Conservation (phyloP, 139 green algal species). For the Desmodesmus armatus region DNA sequence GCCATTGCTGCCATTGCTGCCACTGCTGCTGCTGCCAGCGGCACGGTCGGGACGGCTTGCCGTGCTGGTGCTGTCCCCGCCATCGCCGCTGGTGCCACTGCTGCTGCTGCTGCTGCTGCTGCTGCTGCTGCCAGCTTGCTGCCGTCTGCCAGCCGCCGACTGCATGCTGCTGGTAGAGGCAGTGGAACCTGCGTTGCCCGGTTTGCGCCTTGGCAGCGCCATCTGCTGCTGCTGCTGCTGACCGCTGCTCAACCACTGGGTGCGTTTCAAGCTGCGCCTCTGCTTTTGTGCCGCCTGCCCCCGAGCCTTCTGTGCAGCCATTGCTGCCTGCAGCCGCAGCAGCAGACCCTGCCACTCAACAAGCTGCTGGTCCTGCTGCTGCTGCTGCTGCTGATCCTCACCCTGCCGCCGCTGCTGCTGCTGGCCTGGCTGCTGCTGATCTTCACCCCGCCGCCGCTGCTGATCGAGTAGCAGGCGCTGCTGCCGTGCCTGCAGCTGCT, state of each 20-base stretch:
- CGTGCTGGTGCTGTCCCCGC: too few relatives aligned
- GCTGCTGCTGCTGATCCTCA: neutral
- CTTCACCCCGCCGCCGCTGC: too few relatives aligned
- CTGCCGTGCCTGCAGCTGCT: neutral
- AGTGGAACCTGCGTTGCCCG: too few relatives aligned
- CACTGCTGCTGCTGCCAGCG: too few relatives aligned
- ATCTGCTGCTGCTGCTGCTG: constrained; percentile 4
- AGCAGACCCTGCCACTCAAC: neutral
- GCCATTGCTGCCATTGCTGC: too few relatives aligned
- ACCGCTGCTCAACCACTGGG: neutral
- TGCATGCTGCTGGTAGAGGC: neutral
- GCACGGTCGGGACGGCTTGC: too few relatives aligned
- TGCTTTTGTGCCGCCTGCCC: neutral
- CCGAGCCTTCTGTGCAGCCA: neutral
- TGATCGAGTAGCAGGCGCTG: too few relatives aligned
- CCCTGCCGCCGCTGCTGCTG: neutral
- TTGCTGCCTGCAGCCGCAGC: neutral
- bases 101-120: neutral
- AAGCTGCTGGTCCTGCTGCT: neutral
- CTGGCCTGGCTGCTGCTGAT: too few relatives aligned
- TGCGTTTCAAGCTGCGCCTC: neutral
- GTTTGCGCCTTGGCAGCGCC: neutral
- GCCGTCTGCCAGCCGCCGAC: neutral
- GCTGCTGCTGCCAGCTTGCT: neutral
- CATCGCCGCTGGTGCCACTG: neutral